These are phyloP conservation scores for Plantago ovata DNA, from an alignment of 257 asterid genomes.

Conservation along the genomic window DNA sequence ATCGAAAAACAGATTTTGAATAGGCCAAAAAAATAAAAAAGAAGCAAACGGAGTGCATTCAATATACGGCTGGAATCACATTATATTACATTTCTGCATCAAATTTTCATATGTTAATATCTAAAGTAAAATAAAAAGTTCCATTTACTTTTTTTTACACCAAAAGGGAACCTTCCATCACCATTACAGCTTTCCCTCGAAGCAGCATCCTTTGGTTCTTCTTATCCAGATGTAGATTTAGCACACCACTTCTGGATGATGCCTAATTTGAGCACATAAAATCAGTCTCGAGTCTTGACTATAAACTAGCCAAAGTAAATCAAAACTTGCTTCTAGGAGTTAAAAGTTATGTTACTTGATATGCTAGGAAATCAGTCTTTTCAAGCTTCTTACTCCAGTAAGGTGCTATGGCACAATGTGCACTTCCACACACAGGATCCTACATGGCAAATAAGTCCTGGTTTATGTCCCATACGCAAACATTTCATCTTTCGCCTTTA, in stretches of 20 bases:
- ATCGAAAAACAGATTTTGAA: too few relatives aligned
- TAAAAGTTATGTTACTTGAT: constrained; percentile 35
- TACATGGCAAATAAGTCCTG: constrained; percentile 25
- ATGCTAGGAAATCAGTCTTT: constrained; percentile 62
- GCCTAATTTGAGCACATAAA: constrained; percentile 43
- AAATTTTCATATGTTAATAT: too few relatives aligned
- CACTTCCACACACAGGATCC: constrained; percentile 96
- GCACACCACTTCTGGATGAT: constrained; percentile 69
- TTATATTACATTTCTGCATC: too few relatives aligned
- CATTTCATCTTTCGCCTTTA: neutral
- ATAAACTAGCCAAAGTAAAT: too few relatives aligned
- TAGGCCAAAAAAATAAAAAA: too few relatives aligned
- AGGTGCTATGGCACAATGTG: constrained; percentile 73
- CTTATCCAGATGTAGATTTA: constrained; percentile 55
- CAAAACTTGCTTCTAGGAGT: too few relatives aligned
- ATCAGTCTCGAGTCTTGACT: too few relatives aligned
- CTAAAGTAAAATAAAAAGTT: too few relatives aligned
- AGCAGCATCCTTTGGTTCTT: constrained; percentile 53
- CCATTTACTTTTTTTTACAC: constrained; percentile 31
- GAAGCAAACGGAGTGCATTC: too few relatives aligned
- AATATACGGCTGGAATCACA: too few relatives aligned
- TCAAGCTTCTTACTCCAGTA: constrained; percentile 31
- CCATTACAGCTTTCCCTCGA: constrained; percentile 61
- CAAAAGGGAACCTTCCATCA: constrained; percentile 59
- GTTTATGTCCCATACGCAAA: too few relatives aligned